Percentiles rank a stretch among this genome's conserved stretches.
These are phyloP conservation scores for Symbiodinium pilosum DNA, from an alignment of 73 alveolate species.

Conservation along the genomic window DNA sequence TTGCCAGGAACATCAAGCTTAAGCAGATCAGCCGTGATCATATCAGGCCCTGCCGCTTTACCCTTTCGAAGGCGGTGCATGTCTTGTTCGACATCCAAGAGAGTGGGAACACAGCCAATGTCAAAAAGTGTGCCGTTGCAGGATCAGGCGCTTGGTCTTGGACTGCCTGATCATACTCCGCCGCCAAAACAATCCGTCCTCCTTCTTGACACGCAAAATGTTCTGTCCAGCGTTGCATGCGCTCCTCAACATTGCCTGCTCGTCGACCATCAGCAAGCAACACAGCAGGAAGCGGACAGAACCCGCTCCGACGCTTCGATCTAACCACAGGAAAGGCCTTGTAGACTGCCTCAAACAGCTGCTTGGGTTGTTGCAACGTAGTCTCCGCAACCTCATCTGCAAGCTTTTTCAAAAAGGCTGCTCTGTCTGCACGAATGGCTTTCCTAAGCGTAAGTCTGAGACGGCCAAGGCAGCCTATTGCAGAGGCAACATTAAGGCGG, in stretches of 20 bases:
- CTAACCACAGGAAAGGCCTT: neutral
- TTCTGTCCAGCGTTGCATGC: neutral
- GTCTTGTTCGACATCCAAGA: neutral
- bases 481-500: too few relatives aligned
- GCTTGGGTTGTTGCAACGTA: too few relatives aligned
- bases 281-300: neutral
- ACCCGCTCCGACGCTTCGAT: neutral
- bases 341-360: neutral
- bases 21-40: neutral
- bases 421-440: too few relatives aligned
- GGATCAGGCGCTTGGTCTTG: neutral
- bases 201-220: neutral
- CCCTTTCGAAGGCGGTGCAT: neutral
- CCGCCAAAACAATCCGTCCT: neutral
- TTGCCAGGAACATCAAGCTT: neutral
- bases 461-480: too few relatives aligned
- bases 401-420: too few relatives aligned
- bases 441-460: too few relatives aligned
- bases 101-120: too few relatives aligned
- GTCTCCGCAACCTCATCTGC: too few relatives aligned
- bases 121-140: neutral
- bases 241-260: neutral
- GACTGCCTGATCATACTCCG: neutral
- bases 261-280: neutral
- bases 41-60: neutral